Percentiles rank a stretch among this genome's conserved stretches.
These are phyloP conservation scores for Pseudevernia furfuracea DNA, from an alignment of 495 filamentous ascomycete genomes.

Conservation along the genomic window DNA sequence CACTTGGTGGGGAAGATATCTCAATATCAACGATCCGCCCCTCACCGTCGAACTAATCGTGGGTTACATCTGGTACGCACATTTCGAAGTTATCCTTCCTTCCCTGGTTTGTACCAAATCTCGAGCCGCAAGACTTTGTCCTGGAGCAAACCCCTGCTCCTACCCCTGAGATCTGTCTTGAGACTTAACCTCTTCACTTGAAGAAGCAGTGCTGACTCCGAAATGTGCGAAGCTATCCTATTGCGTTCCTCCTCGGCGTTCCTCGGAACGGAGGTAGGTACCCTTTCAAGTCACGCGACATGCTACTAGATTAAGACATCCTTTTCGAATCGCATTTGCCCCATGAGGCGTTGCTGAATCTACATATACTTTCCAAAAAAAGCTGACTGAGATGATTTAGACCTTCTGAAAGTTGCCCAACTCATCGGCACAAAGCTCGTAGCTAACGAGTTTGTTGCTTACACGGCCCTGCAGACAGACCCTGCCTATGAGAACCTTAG, in stretches of 20 bases:
- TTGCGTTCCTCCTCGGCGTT: slow-evolving; percentile 82
- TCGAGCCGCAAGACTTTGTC: no score
- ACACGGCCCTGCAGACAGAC: slow-evolving; percentile 42
- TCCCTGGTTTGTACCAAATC: no score
- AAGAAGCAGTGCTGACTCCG: no score
- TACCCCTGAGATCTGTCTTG: no score
- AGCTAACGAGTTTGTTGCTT: slow-evolving; percentile 63
- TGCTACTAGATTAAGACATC: background rate
- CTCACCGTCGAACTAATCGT: slow-evolving; percentile 72
- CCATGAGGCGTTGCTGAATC: background rate
- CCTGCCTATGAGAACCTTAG: slow-evolving; percentile 48
- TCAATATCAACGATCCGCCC: slow-evolving; percentile 59
- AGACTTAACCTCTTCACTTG: no score
- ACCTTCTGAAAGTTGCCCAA: slow-evolving; percentile 61
- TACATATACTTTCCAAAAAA: background rate
- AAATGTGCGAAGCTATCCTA: no score
- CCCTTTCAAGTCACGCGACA: background rate
- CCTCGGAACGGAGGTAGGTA: slow-evolving; percentile 44
- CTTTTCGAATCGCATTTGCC: background rate
- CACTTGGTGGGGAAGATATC: slow-evolving; percentile 82
- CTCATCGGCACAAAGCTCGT: slow-evolving; percentile 82
- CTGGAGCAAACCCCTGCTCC: no score
- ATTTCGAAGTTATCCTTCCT: no score
- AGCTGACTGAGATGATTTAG: background rate
- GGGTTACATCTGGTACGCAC: slow-evolving; percentile 76